Conservation (phyloP, 148 eudicot species). For the Pharnaceum exiguum region DNA sequence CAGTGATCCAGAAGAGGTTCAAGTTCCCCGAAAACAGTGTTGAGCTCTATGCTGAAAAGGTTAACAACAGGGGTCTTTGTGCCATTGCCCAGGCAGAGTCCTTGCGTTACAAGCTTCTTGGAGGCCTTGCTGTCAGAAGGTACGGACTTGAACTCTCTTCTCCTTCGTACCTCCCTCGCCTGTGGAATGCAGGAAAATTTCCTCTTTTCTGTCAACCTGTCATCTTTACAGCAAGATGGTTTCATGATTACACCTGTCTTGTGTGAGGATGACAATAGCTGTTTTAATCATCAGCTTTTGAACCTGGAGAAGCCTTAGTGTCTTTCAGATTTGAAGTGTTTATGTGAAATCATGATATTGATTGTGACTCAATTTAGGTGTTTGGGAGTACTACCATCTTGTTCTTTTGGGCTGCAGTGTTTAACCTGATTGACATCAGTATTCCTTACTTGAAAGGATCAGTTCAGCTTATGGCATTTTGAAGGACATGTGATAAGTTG, state of each 20-base stretch:
- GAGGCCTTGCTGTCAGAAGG: conserved; percentile 60
- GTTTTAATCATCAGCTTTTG: background rate
- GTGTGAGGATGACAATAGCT: conserved; percentile 22
- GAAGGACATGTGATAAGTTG: too few species aligned
- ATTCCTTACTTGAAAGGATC: too few species aligned
- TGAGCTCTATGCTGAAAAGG: conserved; percentile 56
- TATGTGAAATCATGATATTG: conserved; percentile 9
- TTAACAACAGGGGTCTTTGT: conserved; percentile 52
- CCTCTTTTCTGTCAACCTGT: background rate
- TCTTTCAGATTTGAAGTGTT: background rate
- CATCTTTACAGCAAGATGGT: conserved; percentile 22
- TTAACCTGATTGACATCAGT: background rate
- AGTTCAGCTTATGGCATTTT: too few species aligned
- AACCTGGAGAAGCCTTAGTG: background rate
- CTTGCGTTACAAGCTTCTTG: conserved; percentile 58
- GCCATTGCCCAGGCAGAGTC: conserved; percentile 64
- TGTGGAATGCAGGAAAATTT: background rate
- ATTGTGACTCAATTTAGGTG: too few species aligned
- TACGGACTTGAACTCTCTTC: conserved; percentile 1
- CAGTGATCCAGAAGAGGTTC: conserved; percentile 54
- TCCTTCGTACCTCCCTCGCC: background rate
- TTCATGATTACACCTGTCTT: conserved; percentile 2
- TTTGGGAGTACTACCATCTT: background rate
- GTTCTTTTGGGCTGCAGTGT: background rate
- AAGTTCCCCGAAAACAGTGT: conserved; percentile 60